Evolutionary conservation across 176 grass and related monocot species (phyloP).

Genomic region (Aegilops sharonensis): DNA sequence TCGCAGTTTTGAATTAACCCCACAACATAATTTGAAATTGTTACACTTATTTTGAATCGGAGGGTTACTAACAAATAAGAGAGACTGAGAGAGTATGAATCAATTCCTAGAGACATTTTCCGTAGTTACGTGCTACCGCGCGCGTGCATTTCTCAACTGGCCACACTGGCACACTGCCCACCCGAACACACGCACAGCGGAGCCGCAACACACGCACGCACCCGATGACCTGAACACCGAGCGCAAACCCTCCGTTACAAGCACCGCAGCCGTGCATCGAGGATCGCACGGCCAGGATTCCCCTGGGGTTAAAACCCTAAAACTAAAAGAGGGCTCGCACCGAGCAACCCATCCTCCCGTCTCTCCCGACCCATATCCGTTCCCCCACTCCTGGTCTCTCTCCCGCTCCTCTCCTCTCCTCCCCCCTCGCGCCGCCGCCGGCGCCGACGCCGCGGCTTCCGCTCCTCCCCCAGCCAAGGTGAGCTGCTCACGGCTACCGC

Average conservation of each 20-base stretch:
- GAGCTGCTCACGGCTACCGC: background rate
- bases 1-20: too few species aligned
- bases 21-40: too few species aligned
- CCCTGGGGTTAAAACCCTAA: conserved; percentile 40
- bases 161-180: background rate
- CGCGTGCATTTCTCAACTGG: background rate
- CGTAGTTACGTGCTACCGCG: too few species aligned
- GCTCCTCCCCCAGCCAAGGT: conserved; percentile 36
- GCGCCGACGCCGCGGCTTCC: conserved; percentile 20
- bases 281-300: conserved; percentile 9
- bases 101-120: too few species aligned
- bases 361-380: conserved; percentile 32
- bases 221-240: background rate
- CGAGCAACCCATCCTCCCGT: conserved; percentile 7
- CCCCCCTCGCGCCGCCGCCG: background rate
- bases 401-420: conserved; percentile 21
- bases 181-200: too few species aligned
- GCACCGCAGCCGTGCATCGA: conserved; percentile 3
- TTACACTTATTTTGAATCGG: too few species aligned
- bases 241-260: background rate
- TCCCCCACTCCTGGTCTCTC: background rate
- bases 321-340: conserved; percentile 28
- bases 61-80: too few species aligned
- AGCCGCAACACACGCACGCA: background rate
- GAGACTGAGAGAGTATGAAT: too few species aligned